These are phyloP conservation scores for Neohortaea acidophila DNA, from an alignment of 495 filamentous ascomycete species.

Conservation along the genomic window DNA sequence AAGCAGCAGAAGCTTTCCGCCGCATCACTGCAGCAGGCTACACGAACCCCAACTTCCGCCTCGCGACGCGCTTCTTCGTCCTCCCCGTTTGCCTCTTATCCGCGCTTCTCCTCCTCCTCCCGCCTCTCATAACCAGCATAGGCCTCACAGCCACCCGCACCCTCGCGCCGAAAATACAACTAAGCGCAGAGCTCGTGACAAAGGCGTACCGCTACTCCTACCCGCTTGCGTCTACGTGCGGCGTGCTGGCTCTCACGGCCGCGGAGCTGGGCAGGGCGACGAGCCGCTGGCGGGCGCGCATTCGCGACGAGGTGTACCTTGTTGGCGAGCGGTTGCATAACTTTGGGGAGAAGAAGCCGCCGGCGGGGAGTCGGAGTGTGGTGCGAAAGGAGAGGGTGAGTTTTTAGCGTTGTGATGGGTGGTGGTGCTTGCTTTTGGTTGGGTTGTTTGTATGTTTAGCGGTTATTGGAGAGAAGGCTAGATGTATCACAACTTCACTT, in stretches of 20 bases:
- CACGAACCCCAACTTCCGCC: constrained; percentile 57
- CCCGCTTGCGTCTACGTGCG: constrained; percentile 33
- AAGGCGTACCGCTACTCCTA: constrained; percentile 22
- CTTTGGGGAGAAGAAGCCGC: constrained; percentile 47
- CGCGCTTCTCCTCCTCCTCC: constrained; percentile 41
- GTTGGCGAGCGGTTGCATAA: constrained; percentile 91
- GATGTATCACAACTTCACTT: too few species aligned
- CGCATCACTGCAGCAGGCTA: constrained; percentile 66
- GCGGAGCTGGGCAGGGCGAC: constrained; percentile 33
- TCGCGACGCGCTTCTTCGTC: constrained; percentile 73
- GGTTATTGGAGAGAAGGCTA: too few species aligned
- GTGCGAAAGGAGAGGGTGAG: constrained; percentile 10
- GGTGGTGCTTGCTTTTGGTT: too few species aligned
- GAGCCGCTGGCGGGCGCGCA: constrained; percentile 62
- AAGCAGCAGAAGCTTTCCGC: constrained; percentile 55
- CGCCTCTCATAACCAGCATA: constrained; percentile 31
- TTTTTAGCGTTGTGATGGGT: constrained; percentile 1
- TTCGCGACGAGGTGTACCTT: constrained; percentile 88
- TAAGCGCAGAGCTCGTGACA: constrained; percentile 4
- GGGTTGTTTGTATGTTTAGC: too few species aligned
- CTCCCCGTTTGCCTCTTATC: constrained; percentile 52
- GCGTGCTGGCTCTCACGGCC: constrained; percentile 30
- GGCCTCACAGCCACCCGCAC: neutral
- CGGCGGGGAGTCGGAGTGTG: constrained; percentile 8
- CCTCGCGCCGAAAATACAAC: neutral